These are phyloP conservation scores for sweet orange (Citrus sinensis) DNA, from an alignment of 345 rosid species.

Conservation along the genomic window DVS_A1.0 CM039164.1:14948501-14949000, in stretches of 20 bases:
- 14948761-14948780: not conserved
- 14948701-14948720: no score
- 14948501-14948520: no score
- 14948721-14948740: no score
- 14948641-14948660: no score
- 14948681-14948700: no score
- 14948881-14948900: not conserved
- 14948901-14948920: conserved; percentile 21
- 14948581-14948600: no score
- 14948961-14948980: not conserved
- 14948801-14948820: not conserved
- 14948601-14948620: no score
- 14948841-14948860: not conserved
- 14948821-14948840: not conserved
- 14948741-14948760: not conserved
- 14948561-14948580: no score
- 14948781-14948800: not conserved
- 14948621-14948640: no score
- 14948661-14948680: no score
- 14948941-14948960: not conserved
- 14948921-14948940: conserved; percentile 28
- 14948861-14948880: not conserved
- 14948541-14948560: no score
- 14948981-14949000: not conserved
- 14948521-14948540: no score